Conservation (phyloP, 441 rosid genomes). For the Daphne laureola region DNA sequence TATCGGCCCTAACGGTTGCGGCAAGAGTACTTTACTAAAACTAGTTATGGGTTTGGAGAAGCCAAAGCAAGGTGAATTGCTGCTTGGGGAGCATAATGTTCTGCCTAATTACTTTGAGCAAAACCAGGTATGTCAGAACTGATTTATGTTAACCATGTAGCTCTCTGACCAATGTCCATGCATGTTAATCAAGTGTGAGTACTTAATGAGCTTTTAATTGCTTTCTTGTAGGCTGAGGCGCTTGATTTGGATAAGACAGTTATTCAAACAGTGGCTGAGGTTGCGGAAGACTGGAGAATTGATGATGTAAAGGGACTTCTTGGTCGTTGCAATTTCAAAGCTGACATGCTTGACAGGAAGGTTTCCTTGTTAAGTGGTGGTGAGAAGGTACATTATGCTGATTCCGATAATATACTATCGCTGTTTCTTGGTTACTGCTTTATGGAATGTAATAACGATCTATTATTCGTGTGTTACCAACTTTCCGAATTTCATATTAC, state of each 20-base stretch:
- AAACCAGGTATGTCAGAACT: constrained; percentile 58
- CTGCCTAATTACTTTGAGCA: constrained; percentile 97
- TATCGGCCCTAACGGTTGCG: constrained; percentile 94
- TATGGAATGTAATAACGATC: too few species aligned
- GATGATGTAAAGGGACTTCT: constrained; percentile 95
- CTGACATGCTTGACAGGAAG: constrained; percentile 90
- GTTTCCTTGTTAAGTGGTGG: constrained; percentile 93
- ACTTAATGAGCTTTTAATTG: constrained; percentile 18
- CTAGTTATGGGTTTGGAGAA: constrained; percentile 77
- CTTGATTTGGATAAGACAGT: constrained; percentile 89
- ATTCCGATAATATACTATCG: too few species aligned
- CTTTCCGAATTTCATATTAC: too few species aligned
- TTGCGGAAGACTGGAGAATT: constrained; percentile 85
- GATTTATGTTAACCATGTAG: constrained; percentile 1
- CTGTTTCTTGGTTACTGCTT: too few species aligned
- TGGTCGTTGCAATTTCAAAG: constrained; percentile 96
- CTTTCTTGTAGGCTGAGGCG: constrained; percentile 68
- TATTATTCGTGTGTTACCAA: too few species aligned
- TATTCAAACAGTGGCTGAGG: constrained; percentile 79
- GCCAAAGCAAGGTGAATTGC: constrained; percentile 58
- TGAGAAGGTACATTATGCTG: constrained; percentile 60
- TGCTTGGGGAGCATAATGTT: constrained; percentile 88
- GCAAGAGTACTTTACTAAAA: constrained; percentile 85
- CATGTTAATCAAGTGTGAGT: not conserved
- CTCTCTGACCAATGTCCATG: not conserved